These are phyloP conservation scores for Hawksworthiomyces lignivorus DNA, from an alignment of 2,329 filamentous ascomycete species.

Conservation along the genomic window DNA sequence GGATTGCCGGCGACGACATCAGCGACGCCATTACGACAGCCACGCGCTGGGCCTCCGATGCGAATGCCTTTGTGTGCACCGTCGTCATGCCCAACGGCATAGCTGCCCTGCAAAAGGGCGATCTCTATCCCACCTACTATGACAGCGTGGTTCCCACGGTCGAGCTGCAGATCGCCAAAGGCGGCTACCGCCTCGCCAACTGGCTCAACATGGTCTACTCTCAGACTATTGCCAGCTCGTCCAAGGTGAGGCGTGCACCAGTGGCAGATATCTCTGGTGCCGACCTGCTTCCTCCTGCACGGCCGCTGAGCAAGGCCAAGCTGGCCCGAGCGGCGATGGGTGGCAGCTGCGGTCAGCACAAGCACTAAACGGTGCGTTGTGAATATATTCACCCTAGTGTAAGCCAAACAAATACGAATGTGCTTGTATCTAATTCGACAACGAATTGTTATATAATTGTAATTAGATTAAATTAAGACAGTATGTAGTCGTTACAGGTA, in stretches of 20 bases:
- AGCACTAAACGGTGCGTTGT: no score
- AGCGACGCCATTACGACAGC: constrained; percentile 24
- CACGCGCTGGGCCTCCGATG: constrained; percentile 32
- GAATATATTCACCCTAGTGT: no score
- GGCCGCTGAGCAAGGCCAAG: constrained; percentile 6
- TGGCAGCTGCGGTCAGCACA: constrained; percentile 3
- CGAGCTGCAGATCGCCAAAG: constrained; percentile 37
- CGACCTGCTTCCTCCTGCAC: constrained; percentile 4
- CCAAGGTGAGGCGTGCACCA: not conserved
- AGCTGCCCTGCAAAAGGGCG: constrained; percentile 29
- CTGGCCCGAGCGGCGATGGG: constrained; percentile 7
- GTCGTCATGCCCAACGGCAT: constrained; percentile 32
- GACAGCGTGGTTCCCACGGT: constrained; percentile 30
- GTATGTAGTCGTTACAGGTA: no score
- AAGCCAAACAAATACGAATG: no score
- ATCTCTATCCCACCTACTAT: constrained; percentile 33
- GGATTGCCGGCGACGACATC: constrained; percentile 28
- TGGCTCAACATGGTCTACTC: constrained; percentile 7
- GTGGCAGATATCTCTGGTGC: constrained; percentile 3
- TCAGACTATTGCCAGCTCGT: not conserved
- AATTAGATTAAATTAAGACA: no score
- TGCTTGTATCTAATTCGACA: no score
- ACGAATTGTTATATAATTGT: no score
- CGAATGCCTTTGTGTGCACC: constrained; percentile 35
- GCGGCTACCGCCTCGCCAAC: constrained; percentile 26